Evolutionary conservation across 805 yeast species (phyloP), one percentile per base, ranked within the genome.

Genomic region (Barnettozyma californica): DNA sequence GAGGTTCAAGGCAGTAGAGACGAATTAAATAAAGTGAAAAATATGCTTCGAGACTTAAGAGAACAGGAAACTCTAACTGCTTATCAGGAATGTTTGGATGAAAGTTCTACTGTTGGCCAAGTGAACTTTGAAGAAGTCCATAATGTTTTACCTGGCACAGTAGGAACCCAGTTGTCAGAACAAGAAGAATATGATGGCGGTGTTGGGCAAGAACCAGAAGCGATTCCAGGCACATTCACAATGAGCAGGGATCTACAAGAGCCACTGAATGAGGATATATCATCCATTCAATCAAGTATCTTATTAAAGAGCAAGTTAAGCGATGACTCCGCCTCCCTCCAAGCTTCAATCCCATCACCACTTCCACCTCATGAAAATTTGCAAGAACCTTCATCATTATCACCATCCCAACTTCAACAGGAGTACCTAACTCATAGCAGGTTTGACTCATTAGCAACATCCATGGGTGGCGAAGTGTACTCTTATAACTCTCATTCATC

Each of bases 401-500:
- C 21, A 9, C 21, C 26, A 19, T 21, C 26, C 25, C 18, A 19
- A 21, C 4, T 14, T 18, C 38, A 19, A 26, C n/a, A 40, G 14
- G 33, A 23, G n/a, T 19, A 40, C 33, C 43, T 26, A 40, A 8
- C 23, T 9, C 43, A 40, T 11, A 25, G 7, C 20, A 40, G 43
- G 16, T 40, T 5, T 26, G 34, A 40, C 21, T 40, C 43, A n/a
- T 10, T 40, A 9, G 43, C 43, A 3, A 40, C 43, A 26, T 40
- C 43, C 9, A 40, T 40, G 43, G 43, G 43, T 11, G 43, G 43
- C 9, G 43, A 40, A 11, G 43, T 40, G 11, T 40, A 40, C n/a
- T 40, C 43, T 8, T 40, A 27, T 23, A n/a, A 40, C 34, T 40
- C 43, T 8, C 43, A 26, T 9, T 40, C 43, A 16, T 26, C 43